phyloP scores from a whole-genome alignment of 371 early-diverging fungal genomes.

The Gilbertella persicaria region DNA sequence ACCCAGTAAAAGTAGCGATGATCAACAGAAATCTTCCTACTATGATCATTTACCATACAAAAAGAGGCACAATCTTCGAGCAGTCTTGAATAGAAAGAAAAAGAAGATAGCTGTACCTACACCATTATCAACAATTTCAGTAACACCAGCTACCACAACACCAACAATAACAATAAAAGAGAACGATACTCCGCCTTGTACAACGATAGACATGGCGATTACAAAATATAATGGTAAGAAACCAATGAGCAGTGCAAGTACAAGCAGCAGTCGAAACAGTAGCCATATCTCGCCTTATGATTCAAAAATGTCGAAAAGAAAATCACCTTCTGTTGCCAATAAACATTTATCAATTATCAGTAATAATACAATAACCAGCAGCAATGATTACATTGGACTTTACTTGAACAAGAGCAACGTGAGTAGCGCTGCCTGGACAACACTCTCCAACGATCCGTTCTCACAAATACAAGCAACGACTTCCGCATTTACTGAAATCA shows the following conservation, averaged over 20 bases:
- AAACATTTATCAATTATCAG: constrained; percentile 12
- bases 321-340: not conserved
- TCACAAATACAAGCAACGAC: constrained; percentile 28
- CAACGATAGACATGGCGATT: constrained; percentile 3
- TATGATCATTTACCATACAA: not conserved
- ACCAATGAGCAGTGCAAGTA: not conserved
- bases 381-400: not conserved
- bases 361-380: not conserved
- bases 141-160: not conserved
- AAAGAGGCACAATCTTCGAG: constrained; percentile 6
- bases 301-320: constrained; percentile 4
- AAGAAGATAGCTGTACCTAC: not conserved
- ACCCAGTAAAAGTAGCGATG: constrained; percentile 21
- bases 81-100: constrained; percentile 7
- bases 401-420: constrained; percentile 11
- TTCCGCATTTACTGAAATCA: constrained; percentile 26
- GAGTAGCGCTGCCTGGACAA: constrained; percentile 25
- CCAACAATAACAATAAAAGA: constrained; percentile 4
- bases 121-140: not conserved
- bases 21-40: not conserved
- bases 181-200: constrained; percentile 1
- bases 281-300: constrained; percentile 4
- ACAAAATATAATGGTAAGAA: not conserved
- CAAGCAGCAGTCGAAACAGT: not conserved
- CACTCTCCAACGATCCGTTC: constrained; percentile 27